Evolutionary conservation across 2,329 filamentous ascomycete species (phyloP).

Genomic region (Exserohilum turcica): DNA sequence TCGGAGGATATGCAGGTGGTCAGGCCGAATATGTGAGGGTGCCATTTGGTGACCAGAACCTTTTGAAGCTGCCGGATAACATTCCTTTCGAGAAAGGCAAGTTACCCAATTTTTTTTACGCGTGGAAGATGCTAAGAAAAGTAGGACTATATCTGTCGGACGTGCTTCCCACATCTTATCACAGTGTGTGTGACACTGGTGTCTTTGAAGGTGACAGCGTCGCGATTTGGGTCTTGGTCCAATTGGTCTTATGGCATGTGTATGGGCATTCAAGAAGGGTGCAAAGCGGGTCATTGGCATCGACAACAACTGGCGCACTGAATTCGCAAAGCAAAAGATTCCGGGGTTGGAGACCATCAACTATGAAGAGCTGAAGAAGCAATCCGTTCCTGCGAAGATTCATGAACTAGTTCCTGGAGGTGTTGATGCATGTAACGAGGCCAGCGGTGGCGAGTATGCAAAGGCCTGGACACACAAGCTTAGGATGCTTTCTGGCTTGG

Average conservation of each 20-base stretch:
- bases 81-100: conserved; percentile 77
- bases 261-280: conserved; percentile 69
- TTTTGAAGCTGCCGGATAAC: conserved; percentile 75
- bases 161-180: conserved; percentile 77
- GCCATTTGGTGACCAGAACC: conserved; percentile 77
- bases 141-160: conserved; percentile 75
- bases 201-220: conserved; percentile 77
- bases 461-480: conserved; percentile 66
- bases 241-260: conserved; percentile 77
- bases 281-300: conserved; percentile 78
- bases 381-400: conserved; percentile 71
- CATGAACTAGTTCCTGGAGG: conserved; percentile 73
- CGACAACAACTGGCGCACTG: conserved; percentile 73
- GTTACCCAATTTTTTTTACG: background rate
- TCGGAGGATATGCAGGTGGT: conserved; percentile 82
- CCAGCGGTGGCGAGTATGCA: conserved; percentile 66
- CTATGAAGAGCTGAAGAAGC: conserved; percentile 65
- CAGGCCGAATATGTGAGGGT: conserved; percentile 87
- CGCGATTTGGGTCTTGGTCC: conserved; percentile 82
- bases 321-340: conserved; percentile 64
- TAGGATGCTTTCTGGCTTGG: conserved; percentile 66
- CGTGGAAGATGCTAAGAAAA: background rate
- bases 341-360: conserved; percentile 72
- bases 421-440: conserved; percentile 75
- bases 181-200: conserved; percentile 80